These are phyloP conservation scores for Ogataea naganishii DNA, from an alignment of 805 yeast genomes.

Conservation along the genomic window DNA sequence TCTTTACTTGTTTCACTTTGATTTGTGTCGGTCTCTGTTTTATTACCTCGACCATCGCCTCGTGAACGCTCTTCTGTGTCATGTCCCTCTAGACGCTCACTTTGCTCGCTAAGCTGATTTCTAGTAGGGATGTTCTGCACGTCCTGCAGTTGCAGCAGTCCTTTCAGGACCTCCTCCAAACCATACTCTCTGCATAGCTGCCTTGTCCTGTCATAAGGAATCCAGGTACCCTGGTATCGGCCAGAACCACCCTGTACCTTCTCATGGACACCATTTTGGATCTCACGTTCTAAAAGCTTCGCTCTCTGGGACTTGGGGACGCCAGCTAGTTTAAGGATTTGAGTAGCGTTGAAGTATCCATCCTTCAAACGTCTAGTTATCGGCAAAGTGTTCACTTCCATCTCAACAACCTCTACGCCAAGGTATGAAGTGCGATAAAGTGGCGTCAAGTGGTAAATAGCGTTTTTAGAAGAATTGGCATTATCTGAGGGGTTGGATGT, in stretches of 20 bases:
- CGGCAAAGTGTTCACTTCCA: constrained; percentile 51
- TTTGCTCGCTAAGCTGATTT: constrained; percentile 23
- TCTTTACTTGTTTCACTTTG: too few species aligned
- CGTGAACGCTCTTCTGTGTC: neutral
- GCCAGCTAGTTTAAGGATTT: constrained; percentile 59
- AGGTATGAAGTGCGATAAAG: constrained; percentile 57
- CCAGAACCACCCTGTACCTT: constrained; percentile 70
- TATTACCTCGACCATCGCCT: constrained; percentile 5
- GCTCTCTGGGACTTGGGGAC: constrained; percentile 58
- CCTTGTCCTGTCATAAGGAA: constrained; percentile 52
- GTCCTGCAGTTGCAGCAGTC: constrained; percentile 32
- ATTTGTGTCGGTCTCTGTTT: too few species aligned
- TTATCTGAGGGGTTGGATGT: too few species aligned
- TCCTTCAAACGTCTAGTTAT: constrained; percentile 60
- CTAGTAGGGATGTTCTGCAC: constrained; percentile 38
- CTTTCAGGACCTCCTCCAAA: constrained; percentile 41
- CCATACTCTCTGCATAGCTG: constrained; percentile 54
- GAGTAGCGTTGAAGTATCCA: constrained; percentile 66
- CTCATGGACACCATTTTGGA: constrained; percentile 55
- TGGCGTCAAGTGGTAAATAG: constrained; percentile 16
- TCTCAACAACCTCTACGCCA: constrained; percentile 51
- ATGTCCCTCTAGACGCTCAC: neutral
- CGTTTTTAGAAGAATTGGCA: too few species aligned
- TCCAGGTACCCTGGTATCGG: constrained; percentile 72
- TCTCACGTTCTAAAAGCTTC: constrained; percentile 54